Evolutionary conservation across 371 early-diverging fungal species (phyloP), one percentile per base, ranked within the genome.

Genomic region (Mortierella sp.): DNA sequence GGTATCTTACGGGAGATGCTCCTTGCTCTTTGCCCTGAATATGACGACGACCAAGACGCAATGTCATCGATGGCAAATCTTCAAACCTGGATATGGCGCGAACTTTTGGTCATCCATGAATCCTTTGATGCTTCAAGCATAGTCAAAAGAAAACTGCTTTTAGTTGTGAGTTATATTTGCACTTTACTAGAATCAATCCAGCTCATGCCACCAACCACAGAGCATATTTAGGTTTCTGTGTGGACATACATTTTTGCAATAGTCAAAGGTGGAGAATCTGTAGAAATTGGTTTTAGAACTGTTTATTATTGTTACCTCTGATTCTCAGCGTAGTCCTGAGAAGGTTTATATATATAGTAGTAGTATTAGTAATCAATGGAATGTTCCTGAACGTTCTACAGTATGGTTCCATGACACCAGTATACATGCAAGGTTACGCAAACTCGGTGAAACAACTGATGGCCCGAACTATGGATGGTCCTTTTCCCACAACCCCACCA

Each of bases 161-260:
- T 37, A 13, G 47, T 54, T 5, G 58, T 68, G 60, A 29, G 54
- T 15, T 56, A 59, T 9, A 58, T 67, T 19, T 47, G 45, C 60
- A 26, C 63, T 0, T 57, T 53, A 32, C 9, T 69, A 23, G 47
- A 28, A 5, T 3, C 22, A 2, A 26, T n/a, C 28, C 59, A 47
- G 12, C 45, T 70, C 59, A 22, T 2, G 5, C 64, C 59, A 15
- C 64, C 64, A 4, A 8, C 2, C 26, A 54, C 70, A 29, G 70
- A 70, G 59, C 70, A 70, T 54, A 64, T 49, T 10, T 70, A 26
- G 45, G 64, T 70, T 0, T 70, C 70, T 19, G 59, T 51, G 6
- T 70, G 64, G 64, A 49, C 34, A 17, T 31, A 47, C n/a, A 56
- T 62, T 17, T 8, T 62, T n/a, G n/a, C n/a, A n/a, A n/a, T n/a